Conservation (phyloP, 306 rosid species). For the Rosa chinensis region DNA sequence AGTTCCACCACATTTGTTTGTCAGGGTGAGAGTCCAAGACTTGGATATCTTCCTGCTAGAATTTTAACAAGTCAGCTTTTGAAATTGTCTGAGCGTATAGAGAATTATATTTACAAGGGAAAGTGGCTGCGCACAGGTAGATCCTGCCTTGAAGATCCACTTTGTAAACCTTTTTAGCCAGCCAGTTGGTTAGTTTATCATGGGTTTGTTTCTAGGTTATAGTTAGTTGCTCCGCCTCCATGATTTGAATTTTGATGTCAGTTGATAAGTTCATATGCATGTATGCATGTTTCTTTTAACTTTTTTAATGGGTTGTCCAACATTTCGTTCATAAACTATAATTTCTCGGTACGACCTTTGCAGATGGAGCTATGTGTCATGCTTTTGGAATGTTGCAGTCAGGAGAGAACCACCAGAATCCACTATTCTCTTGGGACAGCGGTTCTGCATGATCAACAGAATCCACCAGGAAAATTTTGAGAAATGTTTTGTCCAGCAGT, state of each 20-base stretch:
- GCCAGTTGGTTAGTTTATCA: neutral
- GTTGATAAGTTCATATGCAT: neutral
- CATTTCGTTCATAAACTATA: neutral
- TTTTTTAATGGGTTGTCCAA: neutral
- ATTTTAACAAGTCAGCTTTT: neutral
- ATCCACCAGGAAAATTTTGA: conserved; percentile 87
- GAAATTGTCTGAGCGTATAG: neutral
- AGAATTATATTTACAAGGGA: neutral
- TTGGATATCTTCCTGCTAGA: neutral
- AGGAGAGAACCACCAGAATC: conserved; percentile 89
- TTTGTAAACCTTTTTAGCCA: neutral
- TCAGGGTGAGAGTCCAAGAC: neutral
- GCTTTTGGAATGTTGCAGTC: conserved; percentile 93
- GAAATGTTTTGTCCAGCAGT: conserved; percentile 88
- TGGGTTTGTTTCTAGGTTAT: conserved; percentile 4
- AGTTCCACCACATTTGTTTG: neutral
- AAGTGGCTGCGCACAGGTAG: neutral
- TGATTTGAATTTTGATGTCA: neutral
- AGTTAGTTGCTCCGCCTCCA: neutral
- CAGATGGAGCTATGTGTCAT: conserved; percentile 80
- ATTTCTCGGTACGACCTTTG: conserved; percentile 27
- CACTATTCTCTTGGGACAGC: conserved; percentile 86
- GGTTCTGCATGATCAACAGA: conserved; percentile 87
- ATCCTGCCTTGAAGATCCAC: neutral
- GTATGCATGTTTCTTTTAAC: neutral